A percentile compares a stretch with the other conserved stretches of the same genome.
These are phyloP conservation scores for Pulveroboletus sp. DNA, from an alignment of 768 basidiomycete species.

Conservation along the genomic window DNA sequence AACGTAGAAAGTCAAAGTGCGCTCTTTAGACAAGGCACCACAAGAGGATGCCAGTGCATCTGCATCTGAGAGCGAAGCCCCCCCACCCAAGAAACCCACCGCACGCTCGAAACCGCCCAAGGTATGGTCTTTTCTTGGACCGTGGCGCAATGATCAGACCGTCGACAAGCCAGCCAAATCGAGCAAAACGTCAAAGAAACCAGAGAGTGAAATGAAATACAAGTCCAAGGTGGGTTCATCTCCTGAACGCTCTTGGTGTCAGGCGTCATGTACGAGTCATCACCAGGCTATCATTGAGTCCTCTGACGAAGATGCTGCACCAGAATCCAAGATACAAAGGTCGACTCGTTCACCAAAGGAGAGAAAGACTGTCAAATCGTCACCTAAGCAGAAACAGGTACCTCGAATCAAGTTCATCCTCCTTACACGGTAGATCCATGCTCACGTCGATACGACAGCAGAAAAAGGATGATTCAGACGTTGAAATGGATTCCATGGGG, in stretches of 20 bases:
- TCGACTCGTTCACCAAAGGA: conserved; percentile 6
- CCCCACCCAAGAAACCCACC: conserved; percentile 10
- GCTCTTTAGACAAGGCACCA: neutral
- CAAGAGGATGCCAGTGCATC: conserved; percentile 5
- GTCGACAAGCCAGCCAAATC: conserved; percentile 11
- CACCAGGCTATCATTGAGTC: conserved; percentile 27
- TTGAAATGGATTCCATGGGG: conserved; percentile 4
- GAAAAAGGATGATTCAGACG: conserved; percentile 7
- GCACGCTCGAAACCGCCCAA: conserved; percentile 10
- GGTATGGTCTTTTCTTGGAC: neutral
- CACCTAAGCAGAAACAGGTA: conserved; percentile 15
- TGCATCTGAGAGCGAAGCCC: conserved; percentile 1
- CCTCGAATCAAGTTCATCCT: neutral
- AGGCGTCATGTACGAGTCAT: neutral
- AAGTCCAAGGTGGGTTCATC: conserved; percentile 26
- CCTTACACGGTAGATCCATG: neutral
- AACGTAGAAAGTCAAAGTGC: neutral
- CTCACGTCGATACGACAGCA: neutral
- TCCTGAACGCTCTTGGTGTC: neutral
- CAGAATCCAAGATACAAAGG: conserved; percentile 4
- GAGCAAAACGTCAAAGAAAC: conserved; percentile 11
- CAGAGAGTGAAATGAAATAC: conserved; percentile 18
- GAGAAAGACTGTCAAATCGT: neutral
- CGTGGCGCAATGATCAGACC: neutral
- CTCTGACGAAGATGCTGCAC: conserved; percentile 24